A percentile compares a stretch with the other conserved stretches of the same genome.
These are phyloP conservation scores for Ogataea methanolica DNA, from an alignment of 805 yeast species.

Conservation along the genomic window DNA sequence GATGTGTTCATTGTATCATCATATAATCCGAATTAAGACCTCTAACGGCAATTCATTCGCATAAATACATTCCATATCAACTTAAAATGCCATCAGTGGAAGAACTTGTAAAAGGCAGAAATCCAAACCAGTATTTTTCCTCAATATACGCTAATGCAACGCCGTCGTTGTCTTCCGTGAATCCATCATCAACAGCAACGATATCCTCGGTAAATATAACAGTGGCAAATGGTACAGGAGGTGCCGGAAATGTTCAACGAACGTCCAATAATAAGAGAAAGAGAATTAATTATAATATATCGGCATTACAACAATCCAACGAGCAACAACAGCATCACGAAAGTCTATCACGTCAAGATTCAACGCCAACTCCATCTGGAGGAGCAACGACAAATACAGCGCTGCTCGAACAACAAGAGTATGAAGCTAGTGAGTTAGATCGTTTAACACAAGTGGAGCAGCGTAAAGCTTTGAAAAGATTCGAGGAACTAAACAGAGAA, in stretches of 20 bases:
- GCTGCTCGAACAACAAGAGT: too few relatives aligned
- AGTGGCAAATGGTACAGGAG: neutral
- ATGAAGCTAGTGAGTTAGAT: too few relatives aligned
- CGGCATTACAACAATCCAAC: constrained; percentile 24
- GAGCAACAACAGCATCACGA: constrained; percentile 24
- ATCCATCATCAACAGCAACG: neutral
- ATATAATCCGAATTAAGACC: too few relatives aligned
- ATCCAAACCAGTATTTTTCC: constrained; percentile 22
- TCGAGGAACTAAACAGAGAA: constrained; percentile 38
- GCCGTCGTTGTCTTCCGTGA: constrained; percentile 1
- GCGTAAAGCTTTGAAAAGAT: constrained; percentile 34
- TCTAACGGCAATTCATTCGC: too few relatives aligned
- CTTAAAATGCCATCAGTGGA: constrained; percentile 24
- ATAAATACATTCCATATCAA: too few relatives aligned
- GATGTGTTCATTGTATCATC: too few relatives aligned
- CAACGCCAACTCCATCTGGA: too few relatives aligned
- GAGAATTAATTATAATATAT: constrained; percentile 31
- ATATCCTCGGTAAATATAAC: neutral
- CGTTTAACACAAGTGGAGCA: constrained; percentile 21
- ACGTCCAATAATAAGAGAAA: constrained; percentile 21
- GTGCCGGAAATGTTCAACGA: neutral
- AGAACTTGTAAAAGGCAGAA: constrained; percentile 26
- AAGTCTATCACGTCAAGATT: neutral
- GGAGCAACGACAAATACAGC: too few relatives aligned
- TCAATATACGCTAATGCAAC: constrained; percentile 21